A percentile compares a stretch with the other conserved stretches of the same genome.
Conservation (phyloP, 2,329 filamentous ascomycete genomes). For the Fusarium sp. region DNA sequence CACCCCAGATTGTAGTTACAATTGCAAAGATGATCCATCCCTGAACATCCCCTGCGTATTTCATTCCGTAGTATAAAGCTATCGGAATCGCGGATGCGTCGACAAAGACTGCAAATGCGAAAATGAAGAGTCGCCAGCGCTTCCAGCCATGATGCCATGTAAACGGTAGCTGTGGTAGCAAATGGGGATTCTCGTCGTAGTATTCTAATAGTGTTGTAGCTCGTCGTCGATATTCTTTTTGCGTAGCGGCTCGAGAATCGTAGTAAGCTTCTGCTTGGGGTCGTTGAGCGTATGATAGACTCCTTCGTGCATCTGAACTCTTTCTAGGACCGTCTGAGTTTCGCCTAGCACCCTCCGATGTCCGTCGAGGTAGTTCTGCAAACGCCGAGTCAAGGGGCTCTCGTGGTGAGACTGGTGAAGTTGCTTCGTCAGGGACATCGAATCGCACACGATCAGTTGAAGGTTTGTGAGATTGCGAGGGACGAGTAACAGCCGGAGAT, state of each 20-base stretch:
- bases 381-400: slow-evolving; percentile 29
- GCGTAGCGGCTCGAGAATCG: slow-evolving; percentile 55
- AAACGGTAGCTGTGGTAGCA: slow-evolving; percentile 57
- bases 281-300: slow-evolving; percentile 53
- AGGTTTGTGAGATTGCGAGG: slow-evolving; percentile 31
- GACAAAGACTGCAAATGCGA: slow-evolving; percentile 62
- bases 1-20: slow-evolving; percentile 67
- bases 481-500: slow-evolving; percentile 19
- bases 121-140: slow-evolving; percentile 60
- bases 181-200: slow-evolving; percentile 54
- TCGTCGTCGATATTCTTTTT: slow-evolving; percentile 52
- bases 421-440: slow-evolving; percentile 21
- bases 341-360: slow-evolving; percentile 32
- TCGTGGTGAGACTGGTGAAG: slow-evolving; percentile 19
- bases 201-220: slow-evolving; percentile 55
- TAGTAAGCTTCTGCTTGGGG: slow-evolving; percentile 55
- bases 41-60: slow-evolving; percentile 55
- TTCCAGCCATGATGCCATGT: slow-evolving; percentile 57
- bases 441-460: slow-evolving; percentile 37
- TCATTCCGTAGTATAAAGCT: slow-evolving; percentile 64
- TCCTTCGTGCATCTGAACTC: slow-evolving; percentile 46
- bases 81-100: slow-evolving; percentile 61
- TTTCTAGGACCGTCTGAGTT: slow-evolving; percentile 43
- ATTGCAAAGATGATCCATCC: slow-evolving; percentile 63
- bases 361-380: slow-evolving; percentile 43